Evolutionary conservation across 2,329 filamentous ascomycete genomes (phyloP), one percentile per base, ranked within the genome.

Genomic region (Pseudopithomyces chartarum): DNA sequence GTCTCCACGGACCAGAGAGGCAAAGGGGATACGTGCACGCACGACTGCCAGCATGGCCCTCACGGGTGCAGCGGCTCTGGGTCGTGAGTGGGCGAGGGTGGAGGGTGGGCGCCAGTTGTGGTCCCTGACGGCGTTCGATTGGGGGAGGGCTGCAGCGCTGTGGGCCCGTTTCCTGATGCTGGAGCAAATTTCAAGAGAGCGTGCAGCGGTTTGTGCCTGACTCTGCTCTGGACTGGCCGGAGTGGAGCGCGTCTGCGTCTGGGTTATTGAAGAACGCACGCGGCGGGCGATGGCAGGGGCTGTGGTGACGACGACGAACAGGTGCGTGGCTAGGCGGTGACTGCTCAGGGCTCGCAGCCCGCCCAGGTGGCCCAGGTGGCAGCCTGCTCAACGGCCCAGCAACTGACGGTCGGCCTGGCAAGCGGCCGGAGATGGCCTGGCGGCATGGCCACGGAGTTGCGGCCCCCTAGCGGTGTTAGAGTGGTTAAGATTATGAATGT

Each of bases 31-130:
- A 53, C 38, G 48, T 43, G 43, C 48, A 40, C 40, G 54, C 32
- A 52, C 39, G 52, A 46, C 55, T 56, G 60, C 47, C 62, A 67
- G 69, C 65, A 67, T 72, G 67, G 69, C 70, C 66, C 64, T 59
- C 66, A 56, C 58, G 47, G 56, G 59, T 53, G 64, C 42, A 54
- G 15, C 33, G 42, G 46, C 29, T 38, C 29, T 32, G 49, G 19
- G 44, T 34, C 39, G 7, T 54, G 49, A 42, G 26, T 50, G 53
- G 43, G 49, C 13, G 40, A 13, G 12, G 34, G 19, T 26, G 20
- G 53, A 13, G 44, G 26, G 49, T 44, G 60, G 38, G 58, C 61
- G 55, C 59, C 62, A 60, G 40, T 59, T 40, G 65, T 49, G 58
- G 60, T 66, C 62, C 63, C 63, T 69, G 62, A 56, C 52, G 43